These are phyloP conservation scores for Diatrype stigma DNA, from an alignment of 2,329 filamentous ascomycete species.

Conservation along the genomic window DNA sequence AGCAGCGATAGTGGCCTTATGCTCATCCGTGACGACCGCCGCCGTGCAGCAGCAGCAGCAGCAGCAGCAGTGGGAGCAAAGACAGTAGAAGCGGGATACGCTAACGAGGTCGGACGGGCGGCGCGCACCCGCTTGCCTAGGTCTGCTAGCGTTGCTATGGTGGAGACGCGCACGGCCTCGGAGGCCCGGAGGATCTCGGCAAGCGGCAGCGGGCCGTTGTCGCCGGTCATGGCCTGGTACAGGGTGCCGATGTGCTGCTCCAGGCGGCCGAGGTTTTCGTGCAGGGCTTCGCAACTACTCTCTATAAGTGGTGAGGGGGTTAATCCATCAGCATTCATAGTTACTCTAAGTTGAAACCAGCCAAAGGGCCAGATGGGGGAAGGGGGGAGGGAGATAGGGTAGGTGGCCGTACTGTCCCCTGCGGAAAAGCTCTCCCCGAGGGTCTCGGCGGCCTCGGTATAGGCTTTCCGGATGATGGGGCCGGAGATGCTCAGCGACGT, in stretches of 20 bases:
- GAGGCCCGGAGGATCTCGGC: slow-evolving; percentile 29
- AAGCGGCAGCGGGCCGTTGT: slow-evolving; percentile 26
- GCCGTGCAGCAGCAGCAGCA: slow-evolving; percentile 20
- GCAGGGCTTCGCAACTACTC: slow-evolving; percentile 26
- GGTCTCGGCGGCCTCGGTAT: slow-evolving; percentile 28
- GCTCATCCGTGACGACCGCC: too few species aligned
- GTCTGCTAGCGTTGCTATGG: slow-evolving; percentile 30
- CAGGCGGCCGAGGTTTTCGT: slow-evolving; percentile 23
- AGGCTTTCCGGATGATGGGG: slow-evolving; percentile 28
- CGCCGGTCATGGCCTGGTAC: slow-evolving; percentile 14
- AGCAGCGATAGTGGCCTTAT: too few species aligned
- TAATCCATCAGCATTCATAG: slow-evolving; percentile 1
- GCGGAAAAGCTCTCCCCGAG: slow-evolving; percentile 30
- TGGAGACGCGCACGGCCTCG: slow-evolving; percentile 28
- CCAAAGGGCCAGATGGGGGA: too few species aligned
- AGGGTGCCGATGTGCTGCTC: slow-evolving; percentile 25
- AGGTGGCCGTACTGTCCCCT: slow-evolving; percentile 31
- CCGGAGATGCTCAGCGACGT: slow-evolving; percentile 30
- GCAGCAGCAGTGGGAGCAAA: slow-evolving; percentile 16
- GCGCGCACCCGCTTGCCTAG: slow-evolving; percentile 32
- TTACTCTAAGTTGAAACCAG: background rate
- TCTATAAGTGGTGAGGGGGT: slow-evolving; percentile 9
- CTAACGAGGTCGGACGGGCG: slow-evolving; percentile 25
- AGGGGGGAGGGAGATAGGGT: slow-evolving; percentile 1
- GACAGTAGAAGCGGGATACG: slow-evolving; percentile 1